phyloP scores from a whole-genome alignment of 257 asterid genomes.

The Solanum peruvianum region DNA sequence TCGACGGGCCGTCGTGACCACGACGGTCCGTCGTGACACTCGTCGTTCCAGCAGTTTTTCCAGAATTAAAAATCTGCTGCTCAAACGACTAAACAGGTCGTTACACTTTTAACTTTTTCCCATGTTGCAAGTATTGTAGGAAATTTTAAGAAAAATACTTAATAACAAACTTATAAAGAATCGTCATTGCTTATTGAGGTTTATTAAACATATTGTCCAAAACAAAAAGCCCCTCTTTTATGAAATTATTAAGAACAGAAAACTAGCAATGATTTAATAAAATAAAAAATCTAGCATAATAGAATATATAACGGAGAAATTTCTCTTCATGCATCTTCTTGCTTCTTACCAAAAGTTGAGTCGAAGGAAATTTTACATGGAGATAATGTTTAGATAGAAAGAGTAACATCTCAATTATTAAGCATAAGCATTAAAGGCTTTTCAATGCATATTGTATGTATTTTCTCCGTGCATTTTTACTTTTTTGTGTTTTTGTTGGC shows the following conservation, averaged over 20 bases:
- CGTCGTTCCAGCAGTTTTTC: no score
- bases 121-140: background rate
- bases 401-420: background rate
- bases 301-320: background rate
- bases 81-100: no score
- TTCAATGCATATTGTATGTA: background rate
- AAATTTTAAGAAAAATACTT: background rate
- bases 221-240: background rate
- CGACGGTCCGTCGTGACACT: no score
- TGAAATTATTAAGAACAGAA: no score
- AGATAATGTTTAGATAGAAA: background rate
- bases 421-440: background rate
- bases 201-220: background rate
- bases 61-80: no score
- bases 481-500: no score
- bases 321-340: background rate
- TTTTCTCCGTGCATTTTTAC: background rate
- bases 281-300: background rate
- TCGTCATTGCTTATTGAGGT: background rate
- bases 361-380: background rate
- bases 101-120: background rate
- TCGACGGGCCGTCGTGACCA: no score
- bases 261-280: no score
- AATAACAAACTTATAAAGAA: background rate
- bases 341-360: background rate